These are phyloP conservation scores for Inonotus obliquus DNA, from an alignment of 1,284 basidiomycete species.

Conservation along the genomic window DNA sequence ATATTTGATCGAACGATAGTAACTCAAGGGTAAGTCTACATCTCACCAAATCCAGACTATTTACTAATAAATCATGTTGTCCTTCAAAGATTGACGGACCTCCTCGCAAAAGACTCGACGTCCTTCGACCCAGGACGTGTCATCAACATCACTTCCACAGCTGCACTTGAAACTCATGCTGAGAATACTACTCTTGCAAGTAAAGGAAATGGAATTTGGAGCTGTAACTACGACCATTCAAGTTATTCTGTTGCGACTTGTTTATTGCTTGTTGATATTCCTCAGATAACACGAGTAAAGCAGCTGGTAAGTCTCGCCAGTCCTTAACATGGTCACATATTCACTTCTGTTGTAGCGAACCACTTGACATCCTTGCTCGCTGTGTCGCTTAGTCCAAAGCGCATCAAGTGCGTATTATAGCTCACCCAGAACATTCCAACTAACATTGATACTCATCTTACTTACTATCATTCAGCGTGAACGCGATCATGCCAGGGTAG, in stretches of 20 bases:
- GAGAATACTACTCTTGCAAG: slow-evolving; percentile 48
- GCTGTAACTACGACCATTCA: slow-evolving; percentile 54
- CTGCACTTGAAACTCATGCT: slow-evolving; percentile 52
- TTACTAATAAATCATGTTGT: not conserved
- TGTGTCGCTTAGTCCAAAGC: slow-evolving; percentile 54
- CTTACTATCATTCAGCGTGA: slow-evolving; percentile 50
- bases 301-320: slow-evolving; percentile 58
- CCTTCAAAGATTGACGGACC: slow-evolving; percentile 47
- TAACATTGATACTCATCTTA: not conserved
- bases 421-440: not conserved
- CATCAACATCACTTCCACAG: slow-evolving; percentile 78
- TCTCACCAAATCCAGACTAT: not conserved
- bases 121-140: slow-evolving; percentile 68
- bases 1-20: slow-evolving; percentile 34
- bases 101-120: slow-evolving; percentile 63
- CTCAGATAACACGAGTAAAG: slow-evolving; percentile 77
- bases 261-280: slow-evolving; percentile 14
- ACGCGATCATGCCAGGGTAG: slow-evolving; percentile 80
- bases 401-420: slow-evolving; percentile 55
- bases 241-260: not conserved
- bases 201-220: slow-evolving; percentile 70
- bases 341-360: slow-evolving; percentile 46
- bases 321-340: not conserved
- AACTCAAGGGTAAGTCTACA: slow-evolving; percentile 52
- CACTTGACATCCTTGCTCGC: slow-evolving; percentile 78